These are phyloP conservation scores for Xylaria hypoxylon DNA, from an alignment of 2,329 filamentous ascomycete species.

Conservation along the genomic window DNA sequence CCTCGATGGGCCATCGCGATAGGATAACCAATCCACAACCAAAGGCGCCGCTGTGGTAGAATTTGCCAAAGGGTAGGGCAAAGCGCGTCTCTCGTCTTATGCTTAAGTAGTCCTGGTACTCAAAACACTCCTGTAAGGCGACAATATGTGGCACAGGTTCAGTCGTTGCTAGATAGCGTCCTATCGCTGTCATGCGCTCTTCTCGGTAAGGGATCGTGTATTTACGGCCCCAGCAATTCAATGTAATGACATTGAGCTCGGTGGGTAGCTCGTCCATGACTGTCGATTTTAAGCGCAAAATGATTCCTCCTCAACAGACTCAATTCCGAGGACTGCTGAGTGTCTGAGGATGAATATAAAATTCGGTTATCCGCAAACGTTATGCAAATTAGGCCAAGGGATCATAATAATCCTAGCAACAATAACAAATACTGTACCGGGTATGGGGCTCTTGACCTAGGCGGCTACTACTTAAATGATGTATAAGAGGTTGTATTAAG, in stretches of 20 bases:
- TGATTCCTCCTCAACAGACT: neutral
- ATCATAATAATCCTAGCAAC: constrained; percentile 9
- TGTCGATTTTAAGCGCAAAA: constrained; percentile 4
- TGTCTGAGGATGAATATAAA: neutral
- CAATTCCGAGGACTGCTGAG: neutral
- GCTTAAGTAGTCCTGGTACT: constrained; percentile 81
- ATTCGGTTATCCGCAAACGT: neutral
- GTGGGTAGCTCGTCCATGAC: constrained; percentile 56
- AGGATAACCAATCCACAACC: constrained; percentile 90
- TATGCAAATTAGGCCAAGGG: neutral
- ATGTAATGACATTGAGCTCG: constrained; percentile 81
- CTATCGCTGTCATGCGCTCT: constrained; percentile 85
- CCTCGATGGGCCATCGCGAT: constrained; percentile 90
- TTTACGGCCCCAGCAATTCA: constrained; percentile 98
- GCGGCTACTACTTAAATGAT: constrained; percentile 7
- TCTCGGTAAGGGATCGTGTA: constrained; percentile 82
- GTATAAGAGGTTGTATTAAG: constrained; percentile 33
- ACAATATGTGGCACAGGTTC: constrained; percentile 83
- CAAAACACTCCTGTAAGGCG: constrained; percentile 96
- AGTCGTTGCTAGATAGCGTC: constrained; percentile 77
- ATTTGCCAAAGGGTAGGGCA: constrained; percentile 89
- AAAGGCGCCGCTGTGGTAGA: constrained; percentile 90
- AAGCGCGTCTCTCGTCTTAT: constrained; percentile 79
- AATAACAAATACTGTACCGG: constrained; percentile 7
- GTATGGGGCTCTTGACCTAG: constrained; percentile 18